Percentiles rank a stretch among this genome's conserved stretches.
Conservation (phyloP, 2,329 filamentous ascomycete species). For the Cladosporium sp. region DNA sequence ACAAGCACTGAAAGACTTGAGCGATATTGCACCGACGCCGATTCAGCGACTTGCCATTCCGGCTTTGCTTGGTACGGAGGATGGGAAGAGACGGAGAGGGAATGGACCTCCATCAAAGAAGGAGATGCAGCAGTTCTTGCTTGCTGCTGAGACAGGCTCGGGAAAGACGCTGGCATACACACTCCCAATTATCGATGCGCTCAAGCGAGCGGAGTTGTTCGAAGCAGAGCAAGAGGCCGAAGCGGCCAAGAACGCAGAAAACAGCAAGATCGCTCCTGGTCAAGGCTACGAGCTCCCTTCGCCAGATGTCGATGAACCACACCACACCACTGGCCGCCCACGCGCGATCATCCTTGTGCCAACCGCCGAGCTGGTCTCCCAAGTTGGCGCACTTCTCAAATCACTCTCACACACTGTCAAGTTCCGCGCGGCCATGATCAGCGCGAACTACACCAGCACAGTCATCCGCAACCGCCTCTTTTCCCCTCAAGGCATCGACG, state of each 20-base stretch:
- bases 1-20: slow-evolving; percentile 71
- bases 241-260: slow-evolving; percentile 31
- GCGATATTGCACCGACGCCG: slow-evolving; percentile 76
- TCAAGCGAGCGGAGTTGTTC: slow-evolving; percentile 67
- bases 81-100: slow-evolving; percentile 34
- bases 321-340: slow-evolving; percentile 73
- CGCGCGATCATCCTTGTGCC: slow-evolving; percentile 83
- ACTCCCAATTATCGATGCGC: slow-evolving; percentile 74
- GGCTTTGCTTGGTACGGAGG: slow-evolving; percentile 61
- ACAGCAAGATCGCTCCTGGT: slow-evolving; percentile 17
- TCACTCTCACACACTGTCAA: slow-evolving; percentile 79
- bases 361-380: slow-evolving; percentile 84
- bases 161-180: slow-evolving; percentile 95
- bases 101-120: slow-evolving; percentile 25
- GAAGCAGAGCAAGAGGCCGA: slow-evolving; percentile 45
- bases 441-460: slow-evolving; percentile 68
- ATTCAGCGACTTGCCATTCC: slow-evolving; percentile 89
- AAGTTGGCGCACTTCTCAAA: slow-evolving; percentile 80
- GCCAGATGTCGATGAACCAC: slow-evolving; percentile 58
- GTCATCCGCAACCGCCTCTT: slow-evolving; percentile 85
- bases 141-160: slow-evolving; percentile 94
- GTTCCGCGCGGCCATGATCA: slow-evolving; percentile 79
- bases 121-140: slow-evolving; percentile 62
- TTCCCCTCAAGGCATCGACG: slow-evolving; percentile 73
- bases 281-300: slow-evolving; percentile 26